These are phyloP conservation scores for Lojkania enalia DNA, from an alignment of 2,329 filamentous ascomycete genomes.

Conservation along the genomic window DNA sequence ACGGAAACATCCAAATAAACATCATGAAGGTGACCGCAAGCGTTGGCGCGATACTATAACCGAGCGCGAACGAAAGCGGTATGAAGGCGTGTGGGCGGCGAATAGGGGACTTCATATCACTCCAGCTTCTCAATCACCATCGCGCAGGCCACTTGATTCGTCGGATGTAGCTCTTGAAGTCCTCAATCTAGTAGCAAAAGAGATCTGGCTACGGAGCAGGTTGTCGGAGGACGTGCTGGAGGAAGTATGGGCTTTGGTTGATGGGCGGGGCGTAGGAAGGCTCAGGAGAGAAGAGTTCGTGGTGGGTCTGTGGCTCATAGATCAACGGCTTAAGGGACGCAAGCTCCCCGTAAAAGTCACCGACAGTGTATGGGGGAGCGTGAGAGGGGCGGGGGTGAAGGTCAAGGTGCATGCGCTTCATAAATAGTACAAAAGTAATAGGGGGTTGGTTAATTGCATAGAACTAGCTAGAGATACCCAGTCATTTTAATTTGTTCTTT, in stretches of 20 bases:
- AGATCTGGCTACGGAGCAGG: constrained; percentile 75
- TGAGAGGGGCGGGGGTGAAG: constrained; percentile 50
- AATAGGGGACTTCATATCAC: constrained; percentile 64
- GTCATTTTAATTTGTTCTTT: constrained; percentile 8
- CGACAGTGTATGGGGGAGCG: constrained; percentile 77
- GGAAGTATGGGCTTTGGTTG: constrained; percentile 78
- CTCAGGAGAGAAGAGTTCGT: constrained; percentile 74
- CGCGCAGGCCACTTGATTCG: constrained; percentile 15
- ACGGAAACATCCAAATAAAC: constrained; percentile 66
- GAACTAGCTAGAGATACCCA: constrained; percentile 32
- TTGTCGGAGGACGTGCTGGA: constrained; percentile 69
- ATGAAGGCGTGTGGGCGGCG: constrained; percentile 83
- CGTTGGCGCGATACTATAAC: constrained; percentile 78
- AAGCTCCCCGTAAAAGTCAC: constrained; percentile 74
- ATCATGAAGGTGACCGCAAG: constrained; percentile 74
- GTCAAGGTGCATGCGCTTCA: constrained; percentile 34
- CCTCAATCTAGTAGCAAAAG: constrained; percentile 68
- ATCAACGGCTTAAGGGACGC: constrained; percentile 76
- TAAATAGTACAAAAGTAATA: too few relatives aligned
- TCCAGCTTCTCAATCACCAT: constrained; percentile 10
- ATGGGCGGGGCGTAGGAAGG: constrained; percentile 57
- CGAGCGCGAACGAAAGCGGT: constrained; percentile 72
- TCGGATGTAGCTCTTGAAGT: constrained; percentile 56
- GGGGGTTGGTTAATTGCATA: constrained; percentile 5
- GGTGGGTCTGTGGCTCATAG: constrained; percentile 80